Evolutionary conservation across 2,329 filamentous ascomycete genomes (phyloP), one percentile per base, ranked within the genome.

Genomic region (Elsinoe batatas): DNA sequence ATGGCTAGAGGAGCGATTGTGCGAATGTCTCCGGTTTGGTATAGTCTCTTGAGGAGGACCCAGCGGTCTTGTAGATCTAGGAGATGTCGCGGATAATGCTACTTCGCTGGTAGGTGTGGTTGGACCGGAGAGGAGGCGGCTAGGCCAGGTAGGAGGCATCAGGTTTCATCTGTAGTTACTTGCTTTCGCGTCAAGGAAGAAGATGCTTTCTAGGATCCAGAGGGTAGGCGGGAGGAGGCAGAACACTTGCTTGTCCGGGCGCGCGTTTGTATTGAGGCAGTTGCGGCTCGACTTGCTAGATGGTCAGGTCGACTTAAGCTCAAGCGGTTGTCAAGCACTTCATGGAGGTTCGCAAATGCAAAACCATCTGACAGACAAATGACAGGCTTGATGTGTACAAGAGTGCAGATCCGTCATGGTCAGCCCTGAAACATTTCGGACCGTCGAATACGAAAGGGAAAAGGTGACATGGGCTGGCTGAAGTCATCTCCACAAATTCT

Each of bases 1-100:
- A 64, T 91, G 84, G 75, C 88, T 93, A 73, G 86, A 80, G 56
- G 88, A 91, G 55, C 87, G 82, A 32, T 59, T 63, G 57, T 70
- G 67, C 10, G 56, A 47, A 59, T 66, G 65, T 58, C 61, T 47
- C 20, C 53, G 53, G 22, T 26, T 40, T 37, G 42, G 30, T 46
- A 43, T 42, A 54, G 54, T 38, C 38, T 55, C 50, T 61, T 42
- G 53, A 56, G 17, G 58, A 33, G 18, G 46, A 42, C 40, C 57
- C 10, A 38, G 37, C 5, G 47, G 26, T 38, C 18, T 51, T 12
- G 10, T 51, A 7, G 32, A 51, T 56, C 46, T 59, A 57, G 11
- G 59, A 54, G 57, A 53, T 60, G 53, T 49, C 59, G 56, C 26
- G 18, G 26, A 40, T 58, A 54, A 53, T 55, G 58, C 58, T 62